These are phyloP conservation scores for Priceomyces melissophilus DNA, from an alignment of 805 yeast genomes.

Conservation along the genomic window DNA sequence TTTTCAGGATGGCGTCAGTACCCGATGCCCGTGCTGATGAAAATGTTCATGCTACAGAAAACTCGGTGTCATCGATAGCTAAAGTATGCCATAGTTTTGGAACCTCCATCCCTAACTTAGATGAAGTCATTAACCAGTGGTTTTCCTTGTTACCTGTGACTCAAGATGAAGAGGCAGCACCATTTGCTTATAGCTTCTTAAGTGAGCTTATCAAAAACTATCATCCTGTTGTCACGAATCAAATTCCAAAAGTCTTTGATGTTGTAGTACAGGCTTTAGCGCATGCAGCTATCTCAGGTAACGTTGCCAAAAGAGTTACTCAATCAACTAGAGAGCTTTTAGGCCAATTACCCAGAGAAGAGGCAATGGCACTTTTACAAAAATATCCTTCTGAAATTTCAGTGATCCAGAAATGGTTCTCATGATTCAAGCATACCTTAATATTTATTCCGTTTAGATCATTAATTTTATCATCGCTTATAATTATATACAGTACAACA, in stretches of 20 bases:
- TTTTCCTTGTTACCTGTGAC: slow-evolving; percentile 74
- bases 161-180: slow-evolving; percentile 86
- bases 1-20: slow-evolving; percentile 66
- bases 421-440: slow-evolving; percentile 13
- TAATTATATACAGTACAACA: too few species aligned
- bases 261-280: slow-evolving; percentile 70
- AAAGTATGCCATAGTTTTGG: slow-evolving; percentile 70
- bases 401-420: slow-evolving; percentile 58
- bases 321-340: slow-evolving; percentile 61
- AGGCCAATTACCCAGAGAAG: slow-evolving; percentile 61
- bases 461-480: too few species aligned
- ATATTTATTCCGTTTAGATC: not conserved
- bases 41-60: slow-evolving; percentile 83
- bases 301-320: slow-evolving; percentile 65
- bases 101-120: slow-evolving; percentile 55
- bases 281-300: slow-evolving; percentile 65
- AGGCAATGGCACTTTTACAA: slow-evolving; percentile 62
- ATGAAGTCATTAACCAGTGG: slow-evolving; percentile 71
- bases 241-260: slow-evolving; percentile 61
- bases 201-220: slow-evolving; percentile 64
- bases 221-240: slow-evolving; percentile 52
- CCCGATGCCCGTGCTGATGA: slow-evolving; percentile 88
- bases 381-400: slow-evolving; percentile 61
- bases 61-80: slow-evolving; percentile 77
- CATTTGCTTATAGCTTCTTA: slow-evolving; percentile 74